These are phyloP conservation scores for Psilocybe cyanescens DNA, from an alignment of 768 basidiomycete genomes.

Conservation along the genomic window DNA sequence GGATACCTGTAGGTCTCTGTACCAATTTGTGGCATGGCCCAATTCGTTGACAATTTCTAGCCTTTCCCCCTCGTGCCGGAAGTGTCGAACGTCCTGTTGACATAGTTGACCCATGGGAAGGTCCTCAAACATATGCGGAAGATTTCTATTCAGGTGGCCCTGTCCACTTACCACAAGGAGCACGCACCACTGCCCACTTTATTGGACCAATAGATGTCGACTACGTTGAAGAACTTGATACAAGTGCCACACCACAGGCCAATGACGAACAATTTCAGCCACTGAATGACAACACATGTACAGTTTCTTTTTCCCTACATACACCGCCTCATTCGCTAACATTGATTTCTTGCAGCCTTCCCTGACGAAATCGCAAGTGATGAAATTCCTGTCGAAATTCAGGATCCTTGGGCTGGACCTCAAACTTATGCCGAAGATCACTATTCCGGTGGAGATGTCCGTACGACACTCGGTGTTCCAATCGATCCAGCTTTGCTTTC, in stretches of 20 bases:
- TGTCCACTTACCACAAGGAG: conserved; percentile 6
- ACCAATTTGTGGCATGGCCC: no score
- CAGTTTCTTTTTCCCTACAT: not conserved
- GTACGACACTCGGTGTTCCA: conserved; percentile 9
- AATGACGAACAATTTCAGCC: conserved; percentile 10
- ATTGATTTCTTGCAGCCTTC: conserved; percentile 12
- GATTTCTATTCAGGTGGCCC: conserved; percentile 39
- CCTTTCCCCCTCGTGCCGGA: conserved; percentile 22
- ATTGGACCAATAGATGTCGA: conserved; percentile 14
- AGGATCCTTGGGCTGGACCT: conserved; percentile 38
- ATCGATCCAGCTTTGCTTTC: conserved; percentile 21
- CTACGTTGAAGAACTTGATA: not conserved
- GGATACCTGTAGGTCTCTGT: conserved; percentile 3
- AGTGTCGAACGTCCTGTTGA: conserved; percentile 23
- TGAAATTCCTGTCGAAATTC: conserved; percentile 28
- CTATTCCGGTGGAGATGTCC: conserved; percentile 34
- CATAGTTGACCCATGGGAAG: conserved; percentile 39
- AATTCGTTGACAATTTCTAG: conserved; percentile 10
- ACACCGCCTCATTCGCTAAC: not conserved
- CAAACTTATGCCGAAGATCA: conserved; percentile 40
- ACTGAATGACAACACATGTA: conserved; percentile 16
- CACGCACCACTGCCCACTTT: conserved; percentile 10
- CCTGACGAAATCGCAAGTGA: conserved; percentile 10
- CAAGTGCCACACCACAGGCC: not conserved
- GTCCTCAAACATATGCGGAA: conserved; percentile 36